Conservation (phyloP, 1,139 yeast genomes). For the Saccharomyces hybrid region DNA sequence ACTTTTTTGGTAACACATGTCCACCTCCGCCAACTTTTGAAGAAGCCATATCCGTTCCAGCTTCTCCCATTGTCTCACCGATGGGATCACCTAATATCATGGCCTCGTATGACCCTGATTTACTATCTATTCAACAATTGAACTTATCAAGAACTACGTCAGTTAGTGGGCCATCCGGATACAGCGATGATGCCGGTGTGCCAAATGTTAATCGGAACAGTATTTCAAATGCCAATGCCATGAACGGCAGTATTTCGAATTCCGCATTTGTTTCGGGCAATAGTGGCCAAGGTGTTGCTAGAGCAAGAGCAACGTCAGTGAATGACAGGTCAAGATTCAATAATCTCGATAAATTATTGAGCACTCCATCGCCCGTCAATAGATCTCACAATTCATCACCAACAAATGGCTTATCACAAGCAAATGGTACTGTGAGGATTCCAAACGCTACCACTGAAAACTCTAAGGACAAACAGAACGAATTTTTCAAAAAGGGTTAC, state of each 20-base stretch:
- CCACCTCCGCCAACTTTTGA: conserved; percentile 49
- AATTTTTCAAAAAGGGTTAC: conserved; percentile 11
- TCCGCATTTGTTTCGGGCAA: conserved; percentile 4
- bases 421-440: not conserved
- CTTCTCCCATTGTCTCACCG: conserved; percentile 29
- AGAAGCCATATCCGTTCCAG: conserved; percentile 41
- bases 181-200: not conserved
- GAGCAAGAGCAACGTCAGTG: not conserved
- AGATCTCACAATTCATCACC: not conserved
- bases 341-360: conserved; percentile 14
- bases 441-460: not conserved
- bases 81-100: conserved; percentile 19
- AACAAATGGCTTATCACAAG: not conserved
- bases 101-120: conserved; percentile 22
- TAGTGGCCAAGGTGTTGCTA: not conserved
- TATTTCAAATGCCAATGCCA: conserved; percentile 1
- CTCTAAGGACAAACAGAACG: not conserved
- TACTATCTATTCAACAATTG: conserved; percentile 26
- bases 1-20: not conserved
- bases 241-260: conserved; percentile 1
- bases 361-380: not conserved
- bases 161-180: conserved; percentile 10
- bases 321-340: conserved; percentile 10
- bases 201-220: not conserved
- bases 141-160: conserved; percentile 25